Conservation (phyloP, 768 basidiomycete genomes). For the Leccinum subtestaceum region DNA sequence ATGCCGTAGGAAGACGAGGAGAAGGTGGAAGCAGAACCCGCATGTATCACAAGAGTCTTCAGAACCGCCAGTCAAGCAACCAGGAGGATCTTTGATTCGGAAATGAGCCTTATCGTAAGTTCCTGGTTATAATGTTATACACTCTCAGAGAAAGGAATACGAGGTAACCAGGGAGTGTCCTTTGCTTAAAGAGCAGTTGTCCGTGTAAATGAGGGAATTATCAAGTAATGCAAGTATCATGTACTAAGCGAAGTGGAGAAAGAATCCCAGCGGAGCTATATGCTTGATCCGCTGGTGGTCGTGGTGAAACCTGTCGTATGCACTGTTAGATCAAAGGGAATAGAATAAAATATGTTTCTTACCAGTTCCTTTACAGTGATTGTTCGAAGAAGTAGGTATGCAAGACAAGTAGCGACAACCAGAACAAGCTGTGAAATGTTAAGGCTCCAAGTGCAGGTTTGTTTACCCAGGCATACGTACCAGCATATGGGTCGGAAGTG, state of each 20-base stretch:
- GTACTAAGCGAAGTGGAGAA: not conserved
- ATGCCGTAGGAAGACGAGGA: too few species aligned
- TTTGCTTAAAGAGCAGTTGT: conserved; percentile 3
- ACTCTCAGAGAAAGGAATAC: not conserved
- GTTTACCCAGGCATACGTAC: conserved; percentile 37
- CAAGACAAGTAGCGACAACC: conserved; percentile 91
- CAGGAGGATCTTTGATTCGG: not conserved
- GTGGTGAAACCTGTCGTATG: conserved; percentile 26
- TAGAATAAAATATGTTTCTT: not conserved
- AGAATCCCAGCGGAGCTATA: conserved; percentile 12
- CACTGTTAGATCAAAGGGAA: conserved; percentile 3
- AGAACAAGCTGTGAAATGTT: conserved; percentile 57
- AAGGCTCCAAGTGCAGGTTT: not conserved
- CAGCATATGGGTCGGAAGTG: conserved; percentile 79
- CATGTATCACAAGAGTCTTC: not conserved
- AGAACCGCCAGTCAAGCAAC: not conserved
- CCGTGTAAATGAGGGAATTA: conserved; percentile 7
- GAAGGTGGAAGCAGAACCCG: too few species aligned
- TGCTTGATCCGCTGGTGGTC: conserved; percentile 30
- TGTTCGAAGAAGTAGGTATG: conserved; percentile 72
- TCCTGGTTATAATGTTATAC: not conserved
- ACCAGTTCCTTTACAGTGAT: conserved; percentile 58
- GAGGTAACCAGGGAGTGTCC: not conserved
- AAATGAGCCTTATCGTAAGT: not conserved
- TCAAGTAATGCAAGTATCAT: conserved; percentile 1